Base-by-base conservation (phyloP, 2,329 filamentous ascomycete genomes). In the Penicillium frequentans region DNA sequence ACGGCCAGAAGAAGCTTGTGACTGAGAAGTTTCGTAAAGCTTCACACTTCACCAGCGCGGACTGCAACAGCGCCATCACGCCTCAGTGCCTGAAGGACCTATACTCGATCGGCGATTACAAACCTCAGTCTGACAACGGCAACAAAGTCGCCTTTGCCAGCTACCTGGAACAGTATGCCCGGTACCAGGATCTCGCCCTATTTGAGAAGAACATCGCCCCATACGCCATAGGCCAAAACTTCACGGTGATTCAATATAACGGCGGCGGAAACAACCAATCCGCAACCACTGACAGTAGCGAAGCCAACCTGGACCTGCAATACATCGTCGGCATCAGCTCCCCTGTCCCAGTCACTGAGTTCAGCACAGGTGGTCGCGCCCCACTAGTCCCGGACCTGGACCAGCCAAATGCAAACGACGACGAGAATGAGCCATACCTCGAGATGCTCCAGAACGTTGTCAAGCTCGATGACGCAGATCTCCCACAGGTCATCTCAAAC, bases 301-400 rank as follows among this genome's bases (percentile, higher is more conserved):
- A 82, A 63, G 81, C 79, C 51, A 81, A 82, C 62, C 71, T 82
- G 19, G 80, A 83, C 57, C 72, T 79, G 37, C 78, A 82, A 63
- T 81, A 81, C 58, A 80, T 80, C 5, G 60, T 78, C 43, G 77
- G 78, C 29, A 60, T 82, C 14, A 74, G 76, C 55, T 64, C 75
- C 11, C 78, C 79, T 0, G 64, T 80, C 16, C 74, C 76, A 2
- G 75, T 77, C 13, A 77, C 73, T 10, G 80, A 80, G 59, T 82
- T 74, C 66, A 80, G 75, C 67, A 81, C 78, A 31, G 75, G 75
- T 33, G 77, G 77, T n/a, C 77, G 76, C 37, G 79, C 76, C 13
- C 62, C 67, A 3, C 71, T 82, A 8, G 69, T 82, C 11, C 79
- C 80, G 0, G 79, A 82, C 61, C 70, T 81, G 1, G 79, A 80